Conservation (phyloP, 345 rosid genomes). For the Salix viminalis region DNA sequence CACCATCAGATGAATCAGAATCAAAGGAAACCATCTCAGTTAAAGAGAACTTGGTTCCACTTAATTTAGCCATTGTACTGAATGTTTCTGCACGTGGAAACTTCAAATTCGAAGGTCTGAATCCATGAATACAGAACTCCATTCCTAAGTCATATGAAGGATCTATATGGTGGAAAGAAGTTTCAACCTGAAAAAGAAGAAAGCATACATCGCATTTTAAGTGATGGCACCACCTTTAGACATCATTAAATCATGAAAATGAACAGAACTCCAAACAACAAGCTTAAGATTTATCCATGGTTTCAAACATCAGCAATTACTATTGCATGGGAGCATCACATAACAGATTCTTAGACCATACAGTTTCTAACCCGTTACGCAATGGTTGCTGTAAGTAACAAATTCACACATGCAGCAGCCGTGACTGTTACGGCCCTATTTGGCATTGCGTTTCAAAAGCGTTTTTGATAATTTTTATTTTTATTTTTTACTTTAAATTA, state of each 20-base stretch:
- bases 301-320: no score
- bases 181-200: constrained; percentile 49
- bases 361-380: no score
- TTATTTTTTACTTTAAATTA: no score
- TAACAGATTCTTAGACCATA: no score
- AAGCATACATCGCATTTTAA: neutral
- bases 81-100: constrained; percentile 77
- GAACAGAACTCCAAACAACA: constrained; percentile 5
- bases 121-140: constrained; percentile 59
- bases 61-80: constrained; percentile 58
- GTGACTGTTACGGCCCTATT: no score
- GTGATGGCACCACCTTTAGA: constrained; percentile 7
- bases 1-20: constrained; percentile 50
- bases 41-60: constrained; percentile 60
- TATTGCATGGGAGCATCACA: no score
- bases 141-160: constrained; percentile 77
- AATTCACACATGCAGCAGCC: no score
- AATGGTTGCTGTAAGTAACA: no score
- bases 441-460: no score
- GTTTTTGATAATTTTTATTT: no score
- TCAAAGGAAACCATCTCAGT: constrained; percentile 60
- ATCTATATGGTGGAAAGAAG: constrained; percentile 78
- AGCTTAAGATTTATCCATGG: neutral
- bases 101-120: constrained; percentile 50
- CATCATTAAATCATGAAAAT: constrained; percentile 14